phyloP scores from a whole-genome alignment of 2,329 filamentous ascomycete species.

The Fusarium palustre region DNA sequence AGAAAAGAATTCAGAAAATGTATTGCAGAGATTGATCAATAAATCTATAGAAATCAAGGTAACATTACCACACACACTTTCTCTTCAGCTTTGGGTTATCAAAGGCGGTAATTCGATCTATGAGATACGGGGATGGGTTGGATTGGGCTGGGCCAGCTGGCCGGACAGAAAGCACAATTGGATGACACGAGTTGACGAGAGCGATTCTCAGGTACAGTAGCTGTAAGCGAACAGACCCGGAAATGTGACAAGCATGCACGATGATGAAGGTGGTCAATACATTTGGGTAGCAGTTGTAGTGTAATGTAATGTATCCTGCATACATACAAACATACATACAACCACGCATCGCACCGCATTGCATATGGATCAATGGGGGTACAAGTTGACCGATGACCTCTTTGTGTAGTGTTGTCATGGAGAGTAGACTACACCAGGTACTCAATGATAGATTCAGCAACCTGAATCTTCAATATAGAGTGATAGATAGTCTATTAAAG shows the following conservation, averaged over 20 bases:
- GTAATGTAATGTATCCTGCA: slow-evolving; percentile 14
- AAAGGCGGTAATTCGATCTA: slow-evolving; percentile 26
- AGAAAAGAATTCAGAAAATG: not conserved
- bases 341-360: slow-evolving; percentile 20
- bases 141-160: slow-evolving; percentile 12
- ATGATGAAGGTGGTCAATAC: slow-evolving; percentile 31
- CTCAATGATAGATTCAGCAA: not conserved
- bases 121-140: slow-evolving; percentile 7
- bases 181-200: slow-evolving; percentile 1
- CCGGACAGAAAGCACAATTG: not conserved
- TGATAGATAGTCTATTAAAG: not conserved
- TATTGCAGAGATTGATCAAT: slow-evolving; percentile 4
- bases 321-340: not conserved
- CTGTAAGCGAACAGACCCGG: slow-evolving; percentile 29
- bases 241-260: slow-evolving; percentile 40
- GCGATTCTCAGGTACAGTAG: slow-evolving; percentile 39
- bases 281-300: slow-evolving; percentile 1
- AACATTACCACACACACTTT: slow-evolving; percentile 11
- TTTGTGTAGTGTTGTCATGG: not conserved
- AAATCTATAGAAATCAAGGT: not conserved
- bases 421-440: not conserved
- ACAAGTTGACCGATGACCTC: not conserved
- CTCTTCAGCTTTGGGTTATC: slow-evolving; percentile 5
- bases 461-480: slow-evolving; percentile 15
- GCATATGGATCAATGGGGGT: not conserved